Conservation (phyloP, 768 basidiomycete species). For the Boletus sp. region DNA sequence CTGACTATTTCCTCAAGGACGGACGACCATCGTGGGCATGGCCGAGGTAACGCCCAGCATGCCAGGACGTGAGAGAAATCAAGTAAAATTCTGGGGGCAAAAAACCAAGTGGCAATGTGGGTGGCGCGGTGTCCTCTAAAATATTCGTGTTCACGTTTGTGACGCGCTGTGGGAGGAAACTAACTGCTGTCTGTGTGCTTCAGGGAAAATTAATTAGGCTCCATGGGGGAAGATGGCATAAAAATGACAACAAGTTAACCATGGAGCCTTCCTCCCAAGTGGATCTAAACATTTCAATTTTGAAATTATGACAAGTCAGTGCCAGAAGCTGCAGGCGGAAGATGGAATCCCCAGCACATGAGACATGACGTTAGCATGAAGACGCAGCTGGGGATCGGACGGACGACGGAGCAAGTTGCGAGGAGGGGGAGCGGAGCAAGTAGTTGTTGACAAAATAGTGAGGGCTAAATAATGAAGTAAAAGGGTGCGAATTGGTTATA, state of each 20-base stretch:
- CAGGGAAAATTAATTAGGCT: not conserved
- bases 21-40: constrained; percentile 16
- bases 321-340: constrained; percentile 1
- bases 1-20: constrained; percentile 8
- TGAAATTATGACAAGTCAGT: constrained; percentile 1
- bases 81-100: not conserved
- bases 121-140: constrained; percentile 1
- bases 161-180: constrained; percentile 12
- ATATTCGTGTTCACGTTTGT: constrained; percentile 5
- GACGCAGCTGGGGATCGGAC: not conserved
- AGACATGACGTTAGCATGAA: constrained; percentile 5
- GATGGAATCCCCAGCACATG: constrained; percentile 5
- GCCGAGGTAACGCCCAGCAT: constrained; percentile 11
- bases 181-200: not conserved
- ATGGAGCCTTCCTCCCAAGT: not conserved
- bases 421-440: not conserved
- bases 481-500: not conserved
- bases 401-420: not conserved
- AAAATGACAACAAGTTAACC: constrained; percentile 1
- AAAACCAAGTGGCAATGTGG: not conserved
- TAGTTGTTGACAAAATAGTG: not conserved
- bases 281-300: constrained; percentile 3
- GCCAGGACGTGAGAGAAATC: constrained; percentile 21
- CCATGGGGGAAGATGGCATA: not conserved
- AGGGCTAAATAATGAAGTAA: not conserved